Evolutionary conservation across 2,329 filamentous ascomycete genomes (phyloP).

Genomic region (Pyrenophora seminiperda): DNA sequence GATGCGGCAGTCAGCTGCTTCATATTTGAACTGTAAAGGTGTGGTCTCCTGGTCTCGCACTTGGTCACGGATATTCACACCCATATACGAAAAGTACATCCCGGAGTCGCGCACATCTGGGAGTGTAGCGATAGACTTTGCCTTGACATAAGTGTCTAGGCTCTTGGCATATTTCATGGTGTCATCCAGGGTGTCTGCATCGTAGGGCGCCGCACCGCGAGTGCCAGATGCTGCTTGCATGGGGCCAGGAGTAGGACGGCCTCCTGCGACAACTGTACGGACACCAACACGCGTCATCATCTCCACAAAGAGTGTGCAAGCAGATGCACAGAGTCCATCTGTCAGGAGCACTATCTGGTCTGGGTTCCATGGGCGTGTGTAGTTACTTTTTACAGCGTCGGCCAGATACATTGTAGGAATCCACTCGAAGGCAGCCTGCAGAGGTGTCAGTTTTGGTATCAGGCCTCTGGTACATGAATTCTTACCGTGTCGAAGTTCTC

Average conservation of each 20-base stretch:
- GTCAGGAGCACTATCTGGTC: constrained; percentile 42
- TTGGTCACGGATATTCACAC: constrained; percentile 48
- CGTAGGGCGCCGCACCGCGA: constrained; percentile 55
- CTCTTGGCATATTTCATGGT: not conserved
- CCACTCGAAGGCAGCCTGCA: not conserved
- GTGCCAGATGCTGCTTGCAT: constrained; percentile 55
- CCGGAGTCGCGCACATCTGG: constrained; percentile 13
- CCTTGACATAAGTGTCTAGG: constrained; percentile 3
- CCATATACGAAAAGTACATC: constrained; percentile 31
- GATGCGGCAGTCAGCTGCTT: constrained; percentile 48
- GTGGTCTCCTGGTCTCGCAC: constrained; percentile 37
- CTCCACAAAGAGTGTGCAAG: constrained; percentile 61
- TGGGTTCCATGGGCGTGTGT: constrained; percentile 1
- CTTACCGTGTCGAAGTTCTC: not conserved
- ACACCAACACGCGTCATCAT: constrained; percentile 56
- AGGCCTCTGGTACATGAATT: not conserved
- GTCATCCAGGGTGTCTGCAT: constrained; percentile 38
- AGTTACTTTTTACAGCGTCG: not conserved
- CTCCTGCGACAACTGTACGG: constrained; percentile 61
- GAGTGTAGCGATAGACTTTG: constrained; percentile 4
- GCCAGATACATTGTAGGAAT: constrained; percentile 24
- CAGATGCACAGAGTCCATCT: constrained; percentile 61
- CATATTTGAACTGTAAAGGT: constrained; percentile 48
- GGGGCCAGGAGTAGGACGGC: constrained; percentile 56
- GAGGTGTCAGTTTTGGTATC: not conserved